A percentile compares a stretch with the other conserved stretches of the same genome.
Evolutionary conservation across 345 rosid species (phyloP).

Genomic region (rapeseed (Brassica napus)): Da-Ae NC_063442.1:19341001-19341500

Average conservation of each 20-base stretch:
- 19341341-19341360: slow-evolving; percentile 86
- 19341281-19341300: slow-evolving; percentile 99
- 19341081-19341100: background rate
- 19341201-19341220: slow-evolving; percentile 45
- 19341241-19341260: slow-evolving; percentile 59
- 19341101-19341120: background rate
- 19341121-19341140: background rate
- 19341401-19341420: slow-evolving; percentile 80
- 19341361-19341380: slow-evolving; percentile 63
- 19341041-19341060: background rate
- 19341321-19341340: slow-evolving; percentile 64
- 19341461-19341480: background rate
- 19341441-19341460: slow-evolving; percentile 78
- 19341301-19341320: slow-evolving; percentile 76
- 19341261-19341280: slow-evolving; percentile 97
- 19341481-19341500: background rate
- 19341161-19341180: background rate
- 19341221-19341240: slow-evolving; percentile 61
- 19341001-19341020: background rate
- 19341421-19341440: slow-evolving; percentile 59
- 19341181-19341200: background rate
- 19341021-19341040: slow-evolving; percentile 9
- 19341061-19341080: slow-evolving; percentile 8
- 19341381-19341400: slow-evolving; percentile 60
- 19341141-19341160: background rate